Evolutionary conservation across 2,329 filamentous ascomycete species (phyloP), one percentile per base, ranked within the genome.

Genomic region (Ceratocystis albifundus): DNA sequence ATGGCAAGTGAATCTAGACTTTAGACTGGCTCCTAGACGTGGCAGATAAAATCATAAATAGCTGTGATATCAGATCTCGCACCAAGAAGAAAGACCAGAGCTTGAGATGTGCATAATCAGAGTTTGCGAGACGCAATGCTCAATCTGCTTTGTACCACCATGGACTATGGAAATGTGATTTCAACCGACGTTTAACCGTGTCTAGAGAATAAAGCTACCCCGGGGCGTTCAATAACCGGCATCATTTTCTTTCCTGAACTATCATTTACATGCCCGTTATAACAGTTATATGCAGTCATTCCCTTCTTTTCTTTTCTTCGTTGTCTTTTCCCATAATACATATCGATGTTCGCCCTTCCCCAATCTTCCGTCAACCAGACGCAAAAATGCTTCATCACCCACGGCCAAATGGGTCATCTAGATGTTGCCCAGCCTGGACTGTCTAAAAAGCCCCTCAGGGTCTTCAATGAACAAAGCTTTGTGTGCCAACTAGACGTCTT

Each of bases 311-410:
- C 7, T 10, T 53, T 22, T 20, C n/a, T 22, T 5, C n/a, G 3
- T 10, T 53, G n/a, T 10, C 48, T 7, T 53, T n/a, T 20, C 12
- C 12, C 36, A 41, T 41, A 41, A 41, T 0, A 41, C 8, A 41
- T 10, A 12, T 3, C 10, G 8, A 84, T 83, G 80, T 74, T 82
- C 36, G 74, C 78, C 0, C 75, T 80, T 20, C 71, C 76, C 12
- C 70, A 74, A 1, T 75, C 78, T 1, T 79, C 78, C 2, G 74
- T 82, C 62, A 81, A 83, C 69, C 81, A 82, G 71, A 73, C 77
- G 48, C 78, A 83, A 65, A 94, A 88, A 80, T 92, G 89, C 75
- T 87, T 83, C 74, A 86, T 90, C 69, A 88, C 87, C 0, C 84
- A 89, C 71, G 85, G 85, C 50, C 78, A 79, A 12, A 83, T 93